Evolutionary conservation across 2,329 filamentous ascomycete genomes (phyloP).

Genomic region (Verticillium isaacii): DNA sequence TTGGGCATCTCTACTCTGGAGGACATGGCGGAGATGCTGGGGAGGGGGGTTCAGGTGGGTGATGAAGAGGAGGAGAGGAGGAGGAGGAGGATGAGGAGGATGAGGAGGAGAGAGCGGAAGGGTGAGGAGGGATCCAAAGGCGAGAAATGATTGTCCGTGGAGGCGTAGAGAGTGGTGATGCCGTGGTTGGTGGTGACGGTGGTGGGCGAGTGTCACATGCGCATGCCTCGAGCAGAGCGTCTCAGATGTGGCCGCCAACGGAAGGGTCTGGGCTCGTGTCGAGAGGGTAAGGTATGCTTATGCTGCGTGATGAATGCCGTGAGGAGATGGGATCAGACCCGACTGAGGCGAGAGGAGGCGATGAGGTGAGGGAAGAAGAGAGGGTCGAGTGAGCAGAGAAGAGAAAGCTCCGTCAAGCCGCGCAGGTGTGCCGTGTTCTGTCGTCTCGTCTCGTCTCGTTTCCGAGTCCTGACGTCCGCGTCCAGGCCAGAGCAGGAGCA

Average conservation of each 20-base stretch:
- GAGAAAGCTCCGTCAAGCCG: constrained; percentile 8
- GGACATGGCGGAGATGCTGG: neutral
- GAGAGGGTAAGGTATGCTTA: constrained; percentile 4
- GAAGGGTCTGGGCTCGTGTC: neutral
- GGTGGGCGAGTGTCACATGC: neutral
- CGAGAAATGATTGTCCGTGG: neutral
- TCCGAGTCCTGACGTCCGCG: neutral
- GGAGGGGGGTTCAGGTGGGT: constrained; percentile 7
- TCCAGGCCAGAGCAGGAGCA: neutral
- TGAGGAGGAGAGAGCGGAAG: neutral
- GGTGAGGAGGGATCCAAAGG: neutral
- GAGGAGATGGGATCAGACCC: neutral
- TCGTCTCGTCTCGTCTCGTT: neutral
- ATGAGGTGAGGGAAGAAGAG: neutral
- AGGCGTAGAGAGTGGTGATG: neutral
- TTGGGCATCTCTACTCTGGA: constrained; percentile 21
- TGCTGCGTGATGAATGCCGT: neutral
- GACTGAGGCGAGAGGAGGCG: neutral
- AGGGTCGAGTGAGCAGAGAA: neutral
- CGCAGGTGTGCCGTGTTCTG: neutral
- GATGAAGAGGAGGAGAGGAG: constrained; percentile 15
- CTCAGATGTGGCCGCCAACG: neutral
- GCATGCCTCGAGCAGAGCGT: neutral
- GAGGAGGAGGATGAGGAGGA: neutral
- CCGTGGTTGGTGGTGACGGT: constrained; percentile 5